These are phyloP conservation scores for Globisporangium emineosum DNA, from an alignment of 352 stramenopile genomes.

Conservation along the genomic window DNA sequence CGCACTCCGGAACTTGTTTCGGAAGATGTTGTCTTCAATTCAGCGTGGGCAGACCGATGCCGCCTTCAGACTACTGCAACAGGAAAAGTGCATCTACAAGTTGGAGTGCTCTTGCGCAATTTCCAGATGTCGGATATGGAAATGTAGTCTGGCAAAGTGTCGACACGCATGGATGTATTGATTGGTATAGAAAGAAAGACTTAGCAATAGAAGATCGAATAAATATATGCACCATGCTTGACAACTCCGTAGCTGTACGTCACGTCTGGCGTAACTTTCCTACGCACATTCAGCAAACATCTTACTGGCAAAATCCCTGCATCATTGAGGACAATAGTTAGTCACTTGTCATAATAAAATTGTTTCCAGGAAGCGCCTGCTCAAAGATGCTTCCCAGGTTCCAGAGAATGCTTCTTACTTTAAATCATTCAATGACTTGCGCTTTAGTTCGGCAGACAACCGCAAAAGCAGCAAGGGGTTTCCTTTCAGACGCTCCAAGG, in stretches of 20 bases:
- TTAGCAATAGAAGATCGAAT: neutral
- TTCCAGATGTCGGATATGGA: slow-evolving; percentile 26
- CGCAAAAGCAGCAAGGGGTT: slow-evolving; percentile 28
- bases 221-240: neutral
- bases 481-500: slow-evolving; percentile 28
- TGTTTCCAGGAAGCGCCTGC: neutral
- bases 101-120: slow-evolving; percentile 53
- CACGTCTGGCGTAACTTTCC: neutral
- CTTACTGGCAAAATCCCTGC: slow-evolving; percentile 18
- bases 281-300: slow-evolving; percentile 7
- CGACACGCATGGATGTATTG: slow-evolving; percentile 1
- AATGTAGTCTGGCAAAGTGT: slow-evolving; percentile 18
- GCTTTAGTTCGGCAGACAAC: slow-evolving; percentile 19
- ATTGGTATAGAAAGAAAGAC: neutral
- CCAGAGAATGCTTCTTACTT: slow-evolving; percentile 16
- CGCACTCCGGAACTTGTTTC: slow-evolving; percentile 49
- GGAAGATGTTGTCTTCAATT: slow-evolving; percentile 57
- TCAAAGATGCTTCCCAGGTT: slow-evolving; percentile 1
- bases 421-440: slow-evolving; percentile 12
- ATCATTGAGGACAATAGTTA: slow-evolving; percentile 12
- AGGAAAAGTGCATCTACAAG: slow-evolving; percentile 40
- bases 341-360: neutral
- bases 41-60: slow-evolving; percentile 55
- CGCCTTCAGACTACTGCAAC: slow-evolving; percentile 63
- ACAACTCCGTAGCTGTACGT: neutral